These are phyloP conservation scores for Ophiostoma sp. DNA, from an alignment of 2,329 filamentous ascomycete genomes.

Conservation along the genomic window DNA sequence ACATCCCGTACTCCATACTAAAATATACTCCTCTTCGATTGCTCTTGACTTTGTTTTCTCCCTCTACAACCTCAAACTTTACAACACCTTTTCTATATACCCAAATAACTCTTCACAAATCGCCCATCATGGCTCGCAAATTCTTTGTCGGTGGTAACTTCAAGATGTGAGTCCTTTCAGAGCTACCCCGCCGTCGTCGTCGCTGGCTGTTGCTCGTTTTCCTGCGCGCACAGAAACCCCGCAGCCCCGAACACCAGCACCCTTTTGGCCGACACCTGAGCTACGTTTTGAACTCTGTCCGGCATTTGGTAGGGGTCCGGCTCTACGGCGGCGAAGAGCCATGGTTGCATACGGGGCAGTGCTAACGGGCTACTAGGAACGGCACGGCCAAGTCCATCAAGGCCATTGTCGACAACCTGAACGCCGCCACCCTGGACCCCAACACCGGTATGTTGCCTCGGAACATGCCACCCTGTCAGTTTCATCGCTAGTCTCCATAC, in stretches of 20 bases:
- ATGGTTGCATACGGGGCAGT: neutral
- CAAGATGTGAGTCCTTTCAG: slow-evolving; percentile 73
- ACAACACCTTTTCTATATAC: slow-evolving; percentile 11
- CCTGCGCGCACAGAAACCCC: slow-evolving; percentile 29
- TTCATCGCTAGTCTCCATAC: neutral
- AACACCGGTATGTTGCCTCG: slow-evolving; percentile 57
- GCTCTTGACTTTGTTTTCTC: slow-evolving; percentile 1
- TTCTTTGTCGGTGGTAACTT: slow-evolving; percentile 99
- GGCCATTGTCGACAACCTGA: slow-evolving; percentile 83
- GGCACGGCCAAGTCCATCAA: slow-evolving; percentile 85
- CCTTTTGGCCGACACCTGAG: neutral
- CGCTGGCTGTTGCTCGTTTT: slow-evolving; percentile 26
- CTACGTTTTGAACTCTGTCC: neutral
- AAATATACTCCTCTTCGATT: neutral
- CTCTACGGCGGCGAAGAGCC: neutral
- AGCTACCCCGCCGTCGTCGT: slow-evolving; percentile 19
- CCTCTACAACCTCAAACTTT: neutral
- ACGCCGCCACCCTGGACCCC: slow-evolving; percentile 73
- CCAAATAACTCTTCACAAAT: slow-evolving; percentile 24
- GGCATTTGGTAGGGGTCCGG: neutral
- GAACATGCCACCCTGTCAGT: neutral
- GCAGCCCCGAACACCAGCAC: slow-evolving; percentile 31
- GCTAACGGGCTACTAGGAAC: slow-evolving; percentile 60
- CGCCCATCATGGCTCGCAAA: slow-evolving; percentile 78
- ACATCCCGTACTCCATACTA: slow-evolving; percentile 5